Conservation (phyloP, 1,284 basidiomycete species). For the Rhodotorula mucilaginosa region DNA sequence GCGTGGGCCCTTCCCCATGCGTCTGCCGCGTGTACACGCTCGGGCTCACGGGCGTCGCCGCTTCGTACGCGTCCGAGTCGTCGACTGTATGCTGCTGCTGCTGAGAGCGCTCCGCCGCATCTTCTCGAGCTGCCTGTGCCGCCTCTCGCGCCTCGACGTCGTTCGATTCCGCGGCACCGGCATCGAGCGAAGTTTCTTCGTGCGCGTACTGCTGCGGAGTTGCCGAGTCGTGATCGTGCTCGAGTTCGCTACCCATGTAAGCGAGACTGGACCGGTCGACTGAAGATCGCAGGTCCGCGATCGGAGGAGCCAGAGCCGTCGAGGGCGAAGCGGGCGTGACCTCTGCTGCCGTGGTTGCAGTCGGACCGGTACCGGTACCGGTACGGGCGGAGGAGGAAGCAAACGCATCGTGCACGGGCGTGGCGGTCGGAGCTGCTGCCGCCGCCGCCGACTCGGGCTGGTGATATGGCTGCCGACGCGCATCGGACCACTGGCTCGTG, state of each 20-base stretch:
- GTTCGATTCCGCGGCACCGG: neutral
- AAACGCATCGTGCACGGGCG: neutral
- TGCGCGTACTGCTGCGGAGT: neutral
- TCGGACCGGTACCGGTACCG: neutral
- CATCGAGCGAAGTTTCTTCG: no score
- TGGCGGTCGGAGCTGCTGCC: neutral
- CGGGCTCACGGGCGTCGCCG: neutral
- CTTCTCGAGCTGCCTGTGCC: conserved; percentile 17
- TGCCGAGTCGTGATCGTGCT: neutral
- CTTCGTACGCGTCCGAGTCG: neutral
- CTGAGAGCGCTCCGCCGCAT: neutral
- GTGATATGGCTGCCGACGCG: neutral
- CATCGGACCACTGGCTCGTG: neutral
- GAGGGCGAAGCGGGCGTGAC: neutral
- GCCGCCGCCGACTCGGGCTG: neutral
- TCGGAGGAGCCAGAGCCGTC: neutral
- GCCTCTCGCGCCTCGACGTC: conserved; percentile 16
- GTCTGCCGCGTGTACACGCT: conserved; percentile 1
- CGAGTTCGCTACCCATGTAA: conserved; percentile 18
- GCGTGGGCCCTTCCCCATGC: neutral
- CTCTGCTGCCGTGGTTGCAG: no score
- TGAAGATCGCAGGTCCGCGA: conserved; percentile 2
- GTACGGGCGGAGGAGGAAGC: neutral
- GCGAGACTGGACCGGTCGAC: conserved; percentile 24
- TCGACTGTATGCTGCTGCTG: neutral